Conservation (phyloP, 2,329 filamentous ascomycete species). For the Xylaria hypoxylon region DNA sequence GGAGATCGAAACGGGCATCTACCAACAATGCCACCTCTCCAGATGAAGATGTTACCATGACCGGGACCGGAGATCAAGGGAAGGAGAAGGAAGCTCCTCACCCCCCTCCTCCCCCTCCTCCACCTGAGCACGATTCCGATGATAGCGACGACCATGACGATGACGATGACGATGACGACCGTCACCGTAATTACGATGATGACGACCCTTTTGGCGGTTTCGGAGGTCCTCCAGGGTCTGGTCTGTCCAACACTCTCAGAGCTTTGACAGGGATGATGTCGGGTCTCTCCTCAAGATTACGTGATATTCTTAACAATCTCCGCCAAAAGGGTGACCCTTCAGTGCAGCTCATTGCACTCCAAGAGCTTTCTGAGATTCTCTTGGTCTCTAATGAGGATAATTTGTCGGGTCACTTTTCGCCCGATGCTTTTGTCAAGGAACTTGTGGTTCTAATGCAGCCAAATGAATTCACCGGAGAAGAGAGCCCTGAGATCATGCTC, state of each 20-base stretch:
- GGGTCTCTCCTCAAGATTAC: constrained; percentile 80
- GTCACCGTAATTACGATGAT: constrained; percentile 71
- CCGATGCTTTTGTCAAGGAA: constrained; percentile 95
- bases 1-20: constrained; percentile 66
- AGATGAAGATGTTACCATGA: constrained; percentile 77
- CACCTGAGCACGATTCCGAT: constrained; percentile 54
- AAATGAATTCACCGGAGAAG: constrained; percentile 82
- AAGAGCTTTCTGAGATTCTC: constrained; percentile 92
- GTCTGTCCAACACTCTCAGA: constrained; percentile 82
- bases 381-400: constrained; percentile 97
- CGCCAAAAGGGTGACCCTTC: constrained; percentile 87
- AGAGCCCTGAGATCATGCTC: constrained; percentile 97
- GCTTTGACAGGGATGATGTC: constrained; percentile 94
- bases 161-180: constrained; percentile 64
- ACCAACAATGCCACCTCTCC: constrained; percentile 55
- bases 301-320: constrained; percentile 80
- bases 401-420: constrained; percentile 91
- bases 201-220: constrained; percentile 75
- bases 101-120: constrained; percentile 58
- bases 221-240: constrained; percentile 72
- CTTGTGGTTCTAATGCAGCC: constrained; percentile 92
- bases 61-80: constrained; percentile 70
- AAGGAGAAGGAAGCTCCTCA: constrained; percentile 54
- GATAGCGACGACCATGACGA: constrained; percentile 58
- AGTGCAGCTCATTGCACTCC: constrained; percentile 88